Evolutionary conservation across 345 rosid species (phyloP), one percentile per base, ranked within the genome.

Genomic region (Balakata baccata): DNA sequence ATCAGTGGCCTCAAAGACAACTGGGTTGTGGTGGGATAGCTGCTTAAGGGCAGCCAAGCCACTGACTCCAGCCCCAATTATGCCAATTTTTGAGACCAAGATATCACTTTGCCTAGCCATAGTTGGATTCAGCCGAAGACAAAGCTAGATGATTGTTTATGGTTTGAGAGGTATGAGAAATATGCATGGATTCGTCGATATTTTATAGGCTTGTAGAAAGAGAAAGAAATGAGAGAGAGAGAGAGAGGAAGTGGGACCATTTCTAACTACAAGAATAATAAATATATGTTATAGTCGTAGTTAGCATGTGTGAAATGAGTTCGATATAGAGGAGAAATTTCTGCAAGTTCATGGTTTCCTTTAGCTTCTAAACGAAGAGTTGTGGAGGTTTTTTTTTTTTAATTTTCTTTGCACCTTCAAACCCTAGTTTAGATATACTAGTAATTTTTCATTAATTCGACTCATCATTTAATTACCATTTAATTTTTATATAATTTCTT

Each of bases 1-100:
- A 72, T 84, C 89, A 16, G 85, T 81, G 63, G 96, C 94, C 88
- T 94, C 98, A 29, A 94, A 90, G 14, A 94, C 82, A 4, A 87
- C 72, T 0, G 97, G 97, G 68, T 83, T 76, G 74, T 90, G 82
- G 72, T 52, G 88, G 46, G 88, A 73, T 4, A 94, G 87, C 83
- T 94, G 92, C 70, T 90, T 94, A 22, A 91, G 87, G 0, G 89
- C 93, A 2, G 96, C 94, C 68, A 94, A 38, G 47, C 98, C 97
- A 25, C 97, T 94, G 53, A 94, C 94, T 5, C 98, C 97, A 14
- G 90, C 97, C 22, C 97, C 97, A 7, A 94, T 84, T 57, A 94
- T 88, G n/a, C 86, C 96, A 4, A 94, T 68, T 84, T 79, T 87
- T 11, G 98, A 88, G 70, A 78, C 68, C 13, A 77, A 29, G 39